Evolutionary conservation across 257 asterid species (phyloP), one percentile per base, ranked within the genome.

Genomic region (Fraxinus excelsior): DNA sequence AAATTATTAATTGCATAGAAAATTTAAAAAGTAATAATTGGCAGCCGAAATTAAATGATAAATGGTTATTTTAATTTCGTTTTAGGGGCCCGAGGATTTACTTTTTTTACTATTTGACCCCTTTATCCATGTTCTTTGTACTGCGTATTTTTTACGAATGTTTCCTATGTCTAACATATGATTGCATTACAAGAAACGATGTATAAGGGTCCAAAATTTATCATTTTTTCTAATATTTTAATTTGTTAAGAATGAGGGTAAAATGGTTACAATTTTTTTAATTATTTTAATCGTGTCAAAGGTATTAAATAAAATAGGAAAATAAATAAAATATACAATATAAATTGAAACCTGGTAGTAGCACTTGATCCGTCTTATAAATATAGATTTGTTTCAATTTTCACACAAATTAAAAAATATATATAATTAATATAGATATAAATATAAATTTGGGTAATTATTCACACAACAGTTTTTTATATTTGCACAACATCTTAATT

Each of bases 81-180:
- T 85, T 89, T 89, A 87, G 90, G 91, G 93, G 91, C 91, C 93
- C 93, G 90, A 89, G 88, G 82, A 77, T 79, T 69, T 53, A 72
- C 84, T 77, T 78, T 62, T 34, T 10, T 42, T 42, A 76, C 89
- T 71, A 76, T 80, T 83, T 84, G 86, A 76, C 84, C 81, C 76
- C 78, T 7, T 38, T 49, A 31, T 67, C 26, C 76, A 23, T 65
- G 76, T 71, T 38, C 72, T 26, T 26, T 62, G 68, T 12, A 26
- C 35, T 62, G 66, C 28, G 29, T 58, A 56, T 58, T 58, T 58
- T 42, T 19, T 7, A 21, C 21, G 16, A 58, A 21, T 58, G 66
- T 58, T 58, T 58, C 66, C 31, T n/a, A 58, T 25, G 66, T 21
- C 18, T 13, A 53, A 62, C 68, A 62, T 62, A 25, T 62, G 68